These are phyloP conservation scores for Monotropa hypopitys DNA, from an alignment of 179 eudicot species.

Conservation along the genomic window DNA sequence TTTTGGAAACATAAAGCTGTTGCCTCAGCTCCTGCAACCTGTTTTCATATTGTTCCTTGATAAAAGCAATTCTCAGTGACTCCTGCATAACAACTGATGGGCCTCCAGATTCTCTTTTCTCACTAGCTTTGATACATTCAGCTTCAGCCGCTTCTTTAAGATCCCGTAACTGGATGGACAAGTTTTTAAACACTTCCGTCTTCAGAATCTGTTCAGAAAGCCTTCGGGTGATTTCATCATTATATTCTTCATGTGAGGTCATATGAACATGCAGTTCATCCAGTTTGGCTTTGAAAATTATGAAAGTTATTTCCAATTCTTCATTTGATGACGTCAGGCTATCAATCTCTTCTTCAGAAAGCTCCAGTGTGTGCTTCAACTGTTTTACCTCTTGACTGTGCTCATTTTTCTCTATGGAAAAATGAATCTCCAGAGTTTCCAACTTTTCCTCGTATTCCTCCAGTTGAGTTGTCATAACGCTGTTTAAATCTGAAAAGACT, in stretches of 20 bases:
- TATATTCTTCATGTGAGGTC: constrained; percentile 18
- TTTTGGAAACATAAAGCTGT: constrained; percentile 62
- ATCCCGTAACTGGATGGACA: constrained; percentile 76
- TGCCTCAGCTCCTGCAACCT: constrained; percentile 66
- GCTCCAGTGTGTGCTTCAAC: constrained; percentile 23
- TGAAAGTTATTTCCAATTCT: constrained; percentile 40
- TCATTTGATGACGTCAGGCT: constrained; percentile 31
- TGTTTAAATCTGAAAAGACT: constrained; percentile 30
- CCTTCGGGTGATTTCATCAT: constrained; percentile 41
- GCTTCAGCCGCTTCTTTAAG: constrained; percentile 81
- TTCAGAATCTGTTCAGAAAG: constrained; percentile 71
- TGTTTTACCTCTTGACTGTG: constrained; percentile 25
- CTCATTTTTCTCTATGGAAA: constrained; percentile 16
- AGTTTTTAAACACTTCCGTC: constrained; percentile 81
- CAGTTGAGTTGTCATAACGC: constrained; percentile 25
- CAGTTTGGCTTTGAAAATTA: constrained; percentile 44
- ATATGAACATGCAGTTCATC: constrained; percentile 27
- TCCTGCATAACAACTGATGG: constrained; percentile 45
- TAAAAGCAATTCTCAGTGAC: constrained; percentile 75
- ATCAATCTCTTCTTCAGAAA: constrained; percentile 41
- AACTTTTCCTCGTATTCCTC: constrained; percentile 27
- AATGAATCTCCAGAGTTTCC: constrained; percentile 15
- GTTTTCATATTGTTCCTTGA: constrained; percentile 86
- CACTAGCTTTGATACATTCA: constrained; percentile 34
- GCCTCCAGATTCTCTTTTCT: constrained; percentile 51